These are phyloP conservation scores for Cutaneotrichosporon mucoides DNA, from an alignment of 1,284 basidiomycete genomes.

Conservation along the genomic window DNA sequence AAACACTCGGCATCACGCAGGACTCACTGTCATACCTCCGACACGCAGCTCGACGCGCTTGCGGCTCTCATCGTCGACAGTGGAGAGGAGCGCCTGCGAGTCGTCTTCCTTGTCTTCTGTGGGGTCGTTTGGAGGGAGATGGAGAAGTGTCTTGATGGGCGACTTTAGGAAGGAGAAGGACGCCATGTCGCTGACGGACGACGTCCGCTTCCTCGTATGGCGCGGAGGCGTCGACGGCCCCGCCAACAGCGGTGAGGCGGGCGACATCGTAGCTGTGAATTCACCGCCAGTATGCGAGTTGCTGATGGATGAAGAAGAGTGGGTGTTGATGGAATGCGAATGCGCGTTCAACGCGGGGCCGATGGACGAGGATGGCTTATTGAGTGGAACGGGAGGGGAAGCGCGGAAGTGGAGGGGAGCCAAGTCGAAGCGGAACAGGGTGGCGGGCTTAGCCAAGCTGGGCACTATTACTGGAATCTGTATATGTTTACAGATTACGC, in stretches of 20 bases:
- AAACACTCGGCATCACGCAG: not conserved
- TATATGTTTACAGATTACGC: no score
- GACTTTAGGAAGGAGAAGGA: constrained; percentile 8
- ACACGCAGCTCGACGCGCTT: constrained; percentile 46
- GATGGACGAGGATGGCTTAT: no score
- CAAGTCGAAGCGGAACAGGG: no score
- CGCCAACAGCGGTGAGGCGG: not conserved
- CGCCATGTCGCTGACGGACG: constrained; percentile 14
- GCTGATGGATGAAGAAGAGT: not conserved
- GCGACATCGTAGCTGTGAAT: constrained; percentile 1
- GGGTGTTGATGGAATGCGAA: not conserved
- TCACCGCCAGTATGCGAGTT: not conserved
- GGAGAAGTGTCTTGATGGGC: constrained; percentile 13
- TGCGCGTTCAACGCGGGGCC: not conserved
- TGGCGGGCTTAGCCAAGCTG: no score
- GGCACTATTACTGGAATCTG: no score
- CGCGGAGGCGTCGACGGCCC: not conserved
- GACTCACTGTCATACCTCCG: constrained; percentile 48
- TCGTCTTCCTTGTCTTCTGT: constrained; percentile 13
- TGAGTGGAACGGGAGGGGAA: no score
- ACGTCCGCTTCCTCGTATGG: not conserved
- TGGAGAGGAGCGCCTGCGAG: constrained; percentile 10
- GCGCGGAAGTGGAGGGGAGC: no score
- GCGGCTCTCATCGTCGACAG: constrained; percentile 3
- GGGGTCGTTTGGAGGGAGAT: constrained; percentile 15